Evolutionary conservation across 1,284 basidiomycete genomes (phyloP), one percentile per base, ranked within the genome.

Genomic region (Ceratobasidium sp.): DNA sequence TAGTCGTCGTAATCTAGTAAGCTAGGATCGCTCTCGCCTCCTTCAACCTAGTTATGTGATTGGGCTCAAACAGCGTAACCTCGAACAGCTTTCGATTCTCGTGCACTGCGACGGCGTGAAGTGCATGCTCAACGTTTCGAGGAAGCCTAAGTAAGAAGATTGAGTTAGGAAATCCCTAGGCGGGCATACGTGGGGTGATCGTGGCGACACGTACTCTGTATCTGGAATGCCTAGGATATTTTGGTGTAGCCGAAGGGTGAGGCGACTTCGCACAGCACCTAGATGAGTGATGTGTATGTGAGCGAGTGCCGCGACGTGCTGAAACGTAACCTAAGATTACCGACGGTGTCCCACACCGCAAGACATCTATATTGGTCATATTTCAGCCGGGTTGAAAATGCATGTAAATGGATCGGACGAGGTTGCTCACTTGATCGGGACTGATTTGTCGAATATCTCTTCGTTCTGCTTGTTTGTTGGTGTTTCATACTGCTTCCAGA

Each of bases 101-200:
- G 31, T 76, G 56, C 14, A 76, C 48, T 11, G 75, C 51, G 24
- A 75, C 48, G 11, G 63, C 75, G 47, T 76, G 75, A 19, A 75
- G 51, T 3, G 75, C 74, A 22, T 63, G n/a, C 44, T 76, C 75
- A 31, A 76, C 67, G 9, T 57, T 47, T 1, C 4, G 4, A 2
- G 66, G 56, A n/a, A 76, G 62, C 22, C 74, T 74, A 1, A 27
- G 47, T 9, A 50, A 45, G 4, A 36, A 1, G 29, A 24, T 5
- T n/a, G 11, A 29, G 65, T 31, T 2, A 59, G 1, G 2, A 7
- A 31, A n/a, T 11, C 53, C 2, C 31, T 7, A 1, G 53, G 14
- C 24, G 3, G 47, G 33, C 56, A 11, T 11, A 5, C 36, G 36
- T 11, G 31, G 11, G 17, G 41, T 7, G 6, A 17, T 44, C 1